phyloP scores from a whole-genome alignment of 345 rosid species.

The Gynandropsis gynandra region DNA sequence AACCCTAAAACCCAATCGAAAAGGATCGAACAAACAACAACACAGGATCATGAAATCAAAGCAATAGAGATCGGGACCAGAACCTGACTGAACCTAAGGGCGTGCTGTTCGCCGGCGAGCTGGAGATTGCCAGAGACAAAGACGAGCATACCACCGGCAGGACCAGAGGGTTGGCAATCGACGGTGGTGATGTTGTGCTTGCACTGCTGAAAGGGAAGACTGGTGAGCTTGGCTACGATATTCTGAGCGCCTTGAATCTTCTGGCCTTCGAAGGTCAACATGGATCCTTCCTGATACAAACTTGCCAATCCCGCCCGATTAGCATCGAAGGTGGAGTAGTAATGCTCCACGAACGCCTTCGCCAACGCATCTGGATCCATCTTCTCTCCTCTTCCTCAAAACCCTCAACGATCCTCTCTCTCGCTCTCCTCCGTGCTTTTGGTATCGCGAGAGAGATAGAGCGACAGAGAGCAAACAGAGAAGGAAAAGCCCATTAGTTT shows the following conservation, averaged over 20 bases:
- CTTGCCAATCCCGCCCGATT: constrained; percentile 54
- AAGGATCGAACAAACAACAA: background rate
- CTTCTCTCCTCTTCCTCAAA: too few species aligned
- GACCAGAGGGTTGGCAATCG: constrained; percentile 97
- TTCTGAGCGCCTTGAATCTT: constrained; percentile 72
- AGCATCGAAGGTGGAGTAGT: constrained; percentile 75
- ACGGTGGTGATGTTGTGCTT: constrained; percentile 77
- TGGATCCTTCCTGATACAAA: constrained; percentile 76
- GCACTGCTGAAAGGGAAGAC: constrained; percentile 92
- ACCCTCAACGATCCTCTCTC: too few species aligned
- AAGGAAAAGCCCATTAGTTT: too few species aligned
- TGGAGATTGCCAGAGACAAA: constrained; percentile 92
- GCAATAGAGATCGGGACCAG: background rate
- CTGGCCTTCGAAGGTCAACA: constrained; percentile 94
- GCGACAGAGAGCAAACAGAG: too few species aligned
- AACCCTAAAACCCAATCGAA: background rate
- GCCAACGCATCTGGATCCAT: constrained; percentile 88
- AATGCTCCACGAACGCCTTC: constrained; percentile 88
- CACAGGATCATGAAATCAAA: background rate
- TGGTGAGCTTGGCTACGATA: constrained; percentile 76
- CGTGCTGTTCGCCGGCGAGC: constrained; percentile 85
- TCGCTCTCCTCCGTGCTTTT: too few species aligned
- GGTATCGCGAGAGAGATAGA: too few species aligned
- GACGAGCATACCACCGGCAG: constrained; percentile 81
- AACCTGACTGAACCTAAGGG: constrained; percentile 88